A percentile compares a stretch with the other conserved stretches of the same genome.
Conservation (phyloP, 192 early-diverging fungal genomes). For the Jimgerdemannia lactiflua region DNA sequence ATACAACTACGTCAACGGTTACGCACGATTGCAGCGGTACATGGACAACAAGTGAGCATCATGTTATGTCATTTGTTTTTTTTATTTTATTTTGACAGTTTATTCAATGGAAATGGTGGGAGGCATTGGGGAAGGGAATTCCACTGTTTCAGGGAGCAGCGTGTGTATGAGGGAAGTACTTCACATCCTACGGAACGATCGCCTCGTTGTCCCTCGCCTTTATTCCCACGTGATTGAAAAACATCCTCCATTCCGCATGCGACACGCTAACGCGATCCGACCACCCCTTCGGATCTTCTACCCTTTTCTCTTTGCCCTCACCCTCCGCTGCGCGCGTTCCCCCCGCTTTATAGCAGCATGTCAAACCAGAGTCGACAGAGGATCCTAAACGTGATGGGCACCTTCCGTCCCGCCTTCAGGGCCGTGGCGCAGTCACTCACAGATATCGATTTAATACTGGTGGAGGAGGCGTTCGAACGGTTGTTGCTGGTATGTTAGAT, state of each 20-base stretch:
- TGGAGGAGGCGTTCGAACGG: slow-evolving; percentile 96
- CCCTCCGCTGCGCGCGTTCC: background rate
- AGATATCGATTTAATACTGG: slow-evolving; percentile 91
- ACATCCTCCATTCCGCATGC: no score
- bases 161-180: no score
- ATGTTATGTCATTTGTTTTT: background rate
- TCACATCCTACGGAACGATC: no score
- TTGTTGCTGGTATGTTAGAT: slow-evolving; percentile 62
- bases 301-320: background rate
- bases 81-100: background rate
- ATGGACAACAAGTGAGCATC: slow-evolving; percentile 76
- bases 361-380: slow-evolving; percentile 65
- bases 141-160: no score
- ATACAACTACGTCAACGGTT: slow-evolving; percentile 95
- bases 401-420: slow-evolving; percentile 87
- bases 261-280: no score
- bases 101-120: no score
- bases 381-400: slow-evolving; percentile 85
- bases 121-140: no score
- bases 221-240: background rate
- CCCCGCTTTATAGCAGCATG: slow-evolving; percentile 43
- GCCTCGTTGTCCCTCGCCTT: no score
- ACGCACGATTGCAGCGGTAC: slow-evolving; percentile 83
- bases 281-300: background rate
- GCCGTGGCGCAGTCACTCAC: slow-evolving; percentile 85